phyloP scores from a whole-genome alignment of 2,329 filamentous ascomycete species.

The Chaetothyriales sp. region DNA sequence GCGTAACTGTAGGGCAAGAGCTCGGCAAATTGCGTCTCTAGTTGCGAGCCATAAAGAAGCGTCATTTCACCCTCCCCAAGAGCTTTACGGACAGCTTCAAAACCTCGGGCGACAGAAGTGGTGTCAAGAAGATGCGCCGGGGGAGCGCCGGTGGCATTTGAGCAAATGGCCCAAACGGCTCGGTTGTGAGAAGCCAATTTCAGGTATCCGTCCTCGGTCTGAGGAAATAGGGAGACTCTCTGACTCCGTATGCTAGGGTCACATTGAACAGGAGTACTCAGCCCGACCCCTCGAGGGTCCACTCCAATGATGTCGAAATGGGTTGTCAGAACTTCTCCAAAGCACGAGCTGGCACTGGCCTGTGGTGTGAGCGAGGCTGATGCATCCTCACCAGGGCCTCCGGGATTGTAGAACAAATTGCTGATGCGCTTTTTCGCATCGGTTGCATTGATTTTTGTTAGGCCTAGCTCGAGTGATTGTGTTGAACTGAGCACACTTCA shows the following conservation, averaged over 20 bases:
- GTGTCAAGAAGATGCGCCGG: conserved; percentile 33
- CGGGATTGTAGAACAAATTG: conserved; percentile 30
- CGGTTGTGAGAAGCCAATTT: neutral
- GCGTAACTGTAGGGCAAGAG: neutral
- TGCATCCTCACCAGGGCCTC: conserved; percentile 2
- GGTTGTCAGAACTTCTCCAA: conserved; percentile 4
- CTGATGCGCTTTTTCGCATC: conserved; percentile 20
- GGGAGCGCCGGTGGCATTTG: conserved; percentile 24
- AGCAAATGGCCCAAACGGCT: neutral
- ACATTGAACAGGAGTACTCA: conserved; percentile 29
- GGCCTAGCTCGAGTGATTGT: conserved; percentile 21
- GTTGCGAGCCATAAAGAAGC: neutral
- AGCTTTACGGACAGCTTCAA: conserved; percentile 23
- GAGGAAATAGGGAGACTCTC: neutral
- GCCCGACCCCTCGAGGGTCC: conserved; percentile 31
- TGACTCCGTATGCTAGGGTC: conserved; percentile 26
- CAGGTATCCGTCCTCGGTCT: neutral
- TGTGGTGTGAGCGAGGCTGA: neutral
- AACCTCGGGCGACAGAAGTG: conserved; percentile 22
- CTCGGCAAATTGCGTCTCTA: neutral
- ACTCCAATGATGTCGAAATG: conserved; percentile 31
- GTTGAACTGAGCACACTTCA: neutral
- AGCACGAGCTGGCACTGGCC: neutral
- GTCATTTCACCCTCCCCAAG: conserved; percentile 24
- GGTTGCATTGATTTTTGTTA: conserved; percentile 16